phyloP scores from a whole-genome alignment of 257 asterid genomes.

The Solanum chmielewskii region DNA sequence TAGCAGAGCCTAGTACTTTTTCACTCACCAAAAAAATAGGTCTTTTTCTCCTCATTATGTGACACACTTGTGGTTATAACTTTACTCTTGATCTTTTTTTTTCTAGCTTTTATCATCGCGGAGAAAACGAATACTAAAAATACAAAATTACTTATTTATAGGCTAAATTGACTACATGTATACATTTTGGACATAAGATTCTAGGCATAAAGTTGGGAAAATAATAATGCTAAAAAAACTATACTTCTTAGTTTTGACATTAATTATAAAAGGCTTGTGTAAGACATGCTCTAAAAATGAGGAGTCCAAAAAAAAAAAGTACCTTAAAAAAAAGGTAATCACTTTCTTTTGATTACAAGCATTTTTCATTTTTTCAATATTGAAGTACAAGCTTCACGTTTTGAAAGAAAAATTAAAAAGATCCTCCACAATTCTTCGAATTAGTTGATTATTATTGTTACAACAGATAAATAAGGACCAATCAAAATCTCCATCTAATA shows the following conservation, averaged over 20 bases:
- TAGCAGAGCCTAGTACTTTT: conserved; percentile 11
- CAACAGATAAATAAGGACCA: not conserved
- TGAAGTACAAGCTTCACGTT: not conserved
- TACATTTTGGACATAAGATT: not conserved
- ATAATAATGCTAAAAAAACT: not conserved
- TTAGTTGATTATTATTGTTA: not conserved
- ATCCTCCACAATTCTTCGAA: not conserved
- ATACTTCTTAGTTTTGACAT: not conserved
- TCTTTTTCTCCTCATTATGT: conserved; percentile 6
- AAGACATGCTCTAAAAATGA: not conserved
- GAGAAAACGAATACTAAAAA: not conserved
- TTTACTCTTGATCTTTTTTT: not conserved
- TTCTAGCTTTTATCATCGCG: not conserved
- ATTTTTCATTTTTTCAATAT: not conserved
- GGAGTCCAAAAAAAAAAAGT: not conserved
- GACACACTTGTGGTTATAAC: conserved; percentile 22
- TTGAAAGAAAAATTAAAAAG: not conserved
- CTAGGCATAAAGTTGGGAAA: not conserved
- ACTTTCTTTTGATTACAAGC: not conserved
- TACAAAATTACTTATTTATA: not conserved
- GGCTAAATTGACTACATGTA: not conserved
- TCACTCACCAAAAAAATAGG: not conserved
- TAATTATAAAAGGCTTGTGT: not conserved
- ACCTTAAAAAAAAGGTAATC: not conserved
- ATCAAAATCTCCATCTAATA: not conserved